Evolutionary conservation across 805 yeast genomes (phyloP).

Genomic region (Zygotorulaspora chibaensis): DNA sequence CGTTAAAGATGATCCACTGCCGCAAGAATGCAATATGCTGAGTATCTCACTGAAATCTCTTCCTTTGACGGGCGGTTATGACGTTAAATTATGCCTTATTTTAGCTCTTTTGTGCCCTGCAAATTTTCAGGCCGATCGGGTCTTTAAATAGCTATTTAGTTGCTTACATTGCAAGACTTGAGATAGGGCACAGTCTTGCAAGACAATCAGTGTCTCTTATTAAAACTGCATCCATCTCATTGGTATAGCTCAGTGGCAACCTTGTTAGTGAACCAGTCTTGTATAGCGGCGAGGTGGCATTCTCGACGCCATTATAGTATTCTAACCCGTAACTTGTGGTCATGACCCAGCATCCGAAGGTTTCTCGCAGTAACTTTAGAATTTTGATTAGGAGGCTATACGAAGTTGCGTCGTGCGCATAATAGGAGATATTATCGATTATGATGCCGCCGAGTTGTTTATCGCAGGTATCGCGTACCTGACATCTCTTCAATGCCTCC

Average conservation of each 20-base stretch:
- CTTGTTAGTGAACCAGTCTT: slow-evolving; percentile 15
- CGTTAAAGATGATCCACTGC: slow-evolving; percentile 1
- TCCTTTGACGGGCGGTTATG: no score
- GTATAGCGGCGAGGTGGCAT: slow-evolving; percentile 8
- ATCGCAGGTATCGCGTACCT: slow-evolving; percentile 5
- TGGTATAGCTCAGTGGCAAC: slow-evolving; percentile 24
- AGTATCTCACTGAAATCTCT: no score
- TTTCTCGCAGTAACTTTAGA: slow-evolving; percentile 19
- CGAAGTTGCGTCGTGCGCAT: slow-evolving; percentile 16
- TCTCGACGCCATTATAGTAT: slow-evolving; percentile 29
- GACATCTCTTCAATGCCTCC: slow-evolving; percentile 24
- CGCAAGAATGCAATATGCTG: no score
- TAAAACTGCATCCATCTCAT: slow-evolving; percentile 26
- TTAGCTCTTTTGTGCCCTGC: no score
- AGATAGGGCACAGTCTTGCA: slow-evolving; percentile 13
- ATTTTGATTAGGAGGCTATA: slow-evolving; percentile 18
- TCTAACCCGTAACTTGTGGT: slow-evolving; percentile 28
- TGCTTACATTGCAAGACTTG: no score
- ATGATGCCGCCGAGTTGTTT: slow-evolving; percentile 29
- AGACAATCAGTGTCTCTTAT: slow-evolving; percentile 20
- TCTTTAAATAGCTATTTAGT: no score
- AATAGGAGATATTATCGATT: slow-evolving; percentile 33
- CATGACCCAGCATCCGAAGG: slow-evolving; percentile 30
- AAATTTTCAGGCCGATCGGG: no score
- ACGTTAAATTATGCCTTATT: no score